Percentiles rank a stretch among this genome's conserved stretches.
These are phyloP conservation scores for Leccinum disarticulatum DNA, from an alignment of 768 basidiomycete genomes.

Conservation along the genomic window DNA sequence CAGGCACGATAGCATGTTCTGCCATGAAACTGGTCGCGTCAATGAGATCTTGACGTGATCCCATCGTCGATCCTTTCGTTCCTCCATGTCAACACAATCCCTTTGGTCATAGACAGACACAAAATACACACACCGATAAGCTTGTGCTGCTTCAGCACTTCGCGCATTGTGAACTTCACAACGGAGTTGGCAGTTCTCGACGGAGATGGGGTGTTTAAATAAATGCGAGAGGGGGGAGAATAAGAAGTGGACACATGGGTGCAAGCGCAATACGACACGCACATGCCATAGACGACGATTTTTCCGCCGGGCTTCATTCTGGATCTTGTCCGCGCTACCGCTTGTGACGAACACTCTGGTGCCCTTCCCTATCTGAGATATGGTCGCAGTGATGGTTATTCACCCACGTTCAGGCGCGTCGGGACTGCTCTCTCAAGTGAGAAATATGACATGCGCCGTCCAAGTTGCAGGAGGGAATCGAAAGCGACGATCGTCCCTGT, in stretches of 20 bases:
- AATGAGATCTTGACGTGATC: constrained; percentile 67
- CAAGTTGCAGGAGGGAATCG: constrained; percentile 53
- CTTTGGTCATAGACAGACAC: constrained; percentile 1
- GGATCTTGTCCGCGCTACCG: constrained; percentile 65
- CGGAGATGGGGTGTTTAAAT: constrained; percentile 7
- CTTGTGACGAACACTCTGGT: constrained; percentile 85
- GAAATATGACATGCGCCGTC: constrained; percentile 68
- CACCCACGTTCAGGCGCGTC: constrained; percentile 66
- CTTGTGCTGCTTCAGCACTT: constrained; percentile 72
- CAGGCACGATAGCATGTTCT: constrained; percentile 64
- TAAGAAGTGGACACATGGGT: background rate
- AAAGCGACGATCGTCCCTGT: constrained; percentile 41
- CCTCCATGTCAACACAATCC: constrained; percentile 14
- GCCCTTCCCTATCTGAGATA: constrained; percentile 34
- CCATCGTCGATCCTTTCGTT: constrained; percentile 77
- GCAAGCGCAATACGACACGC: constrained; percentile 1
- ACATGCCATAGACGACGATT: constrained; percentile 67
- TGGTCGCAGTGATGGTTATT: constrained; percentile 15
- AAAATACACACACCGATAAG: constrained; percentile 55
- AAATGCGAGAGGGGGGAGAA: background rate
- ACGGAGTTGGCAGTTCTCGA: constrained; percentile 32
- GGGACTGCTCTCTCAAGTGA: constrained; percentile 67
- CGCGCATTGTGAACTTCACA: constrained; percentile 72
- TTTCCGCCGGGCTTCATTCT: constrained; percentile 54
- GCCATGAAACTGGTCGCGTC: constrained; percentile 71